A percentile compares a stretch with the other conserved stretches of the same genome.
Evolutionary conservation across 2,329 filamentous ascomycete species (phyloP).

Genomic region (Xylariaceae sp.): DNA sequence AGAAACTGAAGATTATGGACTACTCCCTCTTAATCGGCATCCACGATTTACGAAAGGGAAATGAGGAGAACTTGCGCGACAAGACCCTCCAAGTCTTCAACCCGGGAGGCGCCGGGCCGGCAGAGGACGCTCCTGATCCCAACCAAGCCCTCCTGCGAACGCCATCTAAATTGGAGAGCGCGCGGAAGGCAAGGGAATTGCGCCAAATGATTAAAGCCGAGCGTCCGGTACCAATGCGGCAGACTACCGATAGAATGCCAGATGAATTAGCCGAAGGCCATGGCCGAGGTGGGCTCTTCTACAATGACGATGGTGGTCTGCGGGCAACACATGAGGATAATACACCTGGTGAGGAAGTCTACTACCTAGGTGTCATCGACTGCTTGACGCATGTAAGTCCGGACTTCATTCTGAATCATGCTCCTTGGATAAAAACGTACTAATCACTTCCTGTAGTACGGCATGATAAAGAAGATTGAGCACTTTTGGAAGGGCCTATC

Average conservation of each 20-base stretch:
- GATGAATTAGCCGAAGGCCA: slow-evolving; percentile 82
- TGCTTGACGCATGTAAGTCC: slow-evolving; percentile 90
- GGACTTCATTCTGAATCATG: not conserved
- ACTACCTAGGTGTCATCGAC: slow-evolving; percentile 98
- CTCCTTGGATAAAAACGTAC: slow-evolving; percentile 23
- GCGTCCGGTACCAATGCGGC: slow-evolving; percentile 89
- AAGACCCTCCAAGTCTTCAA: slow-evolving; percentile 96
- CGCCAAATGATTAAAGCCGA: slow-evolving; percentile 92
- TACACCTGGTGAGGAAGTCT: slow-evolving; percentile 84
- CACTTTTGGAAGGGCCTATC: slow-evolving; percentile 96
- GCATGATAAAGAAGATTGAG: slow-evolving; percentile 91
- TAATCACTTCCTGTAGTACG: slow-evolving; percentile 67
- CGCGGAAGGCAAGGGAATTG: slow-evolving; percentile 87
- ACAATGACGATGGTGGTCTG: slow-evolving; percentile 96
- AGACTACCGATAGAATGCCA: slow-evolving; percentile 84
- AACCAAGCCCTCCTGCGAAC: slow-evolving; percentile 79
- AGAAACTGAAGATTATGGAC: slow-evolving; percentile 95
- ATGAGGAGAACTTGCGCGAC: slow-evolving; percentile 89
- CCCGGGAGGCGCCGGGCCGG: slow-evolving; percentile 72
- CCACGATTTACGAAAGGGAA: slow-evolving; percentile 87
- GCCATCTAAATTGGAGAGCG: slow-evolving; percentile 90
- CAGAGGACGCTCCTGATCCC: slow-evolving; percentile 64
- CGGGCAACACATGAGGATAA: slow-evolving; percentile 92
- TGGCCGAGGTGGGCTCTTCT: slow-evolving; percentile 75
- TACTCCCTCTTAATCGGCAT: slow-evolving; percentile 96